phyloP scores from a whole-genome alignment of 495 filamentous ascomycete genomes.

The Ascobolus immersus region DNA sequence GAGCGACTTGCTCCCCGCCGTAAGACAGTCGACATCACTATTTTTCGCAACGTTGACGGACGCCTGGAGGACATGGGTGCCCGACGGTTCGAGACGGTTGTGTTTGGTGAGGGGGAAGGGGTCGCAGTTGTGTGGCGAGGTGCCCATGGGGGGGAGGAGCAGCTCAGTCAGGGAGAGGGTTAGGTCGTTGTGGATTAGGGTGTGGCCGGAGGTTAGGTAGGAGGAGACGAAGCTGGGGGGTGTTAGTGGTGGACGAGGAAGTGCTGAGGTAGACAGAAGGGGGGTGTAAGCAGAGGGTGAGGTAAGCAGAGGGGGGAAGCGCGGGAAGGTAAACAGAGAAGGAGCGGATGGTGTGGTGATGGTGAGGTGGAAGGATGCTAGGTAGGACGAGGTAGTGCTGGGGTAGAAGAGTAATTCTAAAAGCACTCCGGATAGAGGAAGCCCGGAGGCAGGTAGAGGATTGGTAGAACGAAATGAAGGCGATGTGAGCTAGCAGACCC shows the following conservation, averaged over 20 bases:
- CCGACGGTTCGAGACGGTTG: slow-evolving; percentile 13
- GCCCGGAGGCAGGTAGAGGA: no score
- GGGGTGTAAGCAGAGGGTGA: no score
- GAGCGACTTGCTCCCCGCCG: slow-evolving; percentile 31
- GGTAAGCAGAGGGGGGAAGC: no score
- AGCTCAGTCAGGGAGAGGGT: slow-evolving; percentile 20
- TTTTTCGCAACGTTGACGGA: slow-evolving; percentile 15
- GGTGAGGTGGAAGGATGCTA: no score
- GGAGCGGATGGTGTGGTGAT: no score
- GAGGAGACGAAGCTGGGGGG: slow-evolving; percentile 20
- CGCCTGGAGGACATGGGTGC: background rate
- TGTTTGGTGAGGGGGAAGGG: slow-evolving; percentile 18
- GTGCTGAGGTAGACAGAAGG: background rate
- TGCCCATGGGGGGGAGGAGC: slow-evolving; percentile 11
- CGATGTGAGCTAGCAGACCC: no score
- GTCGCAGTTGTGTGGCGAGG: slow-evolving; percentile 8
- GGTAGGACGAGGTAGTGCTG: no score
- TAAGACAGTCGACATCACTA: slow-evolving; percentile 22
- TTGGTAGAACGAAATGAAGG: no score
- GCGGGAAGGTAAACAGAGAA: no score
- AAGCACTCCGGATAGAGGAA: no score
- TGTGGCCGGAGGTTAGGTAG: slow-evolving; percentile 20
- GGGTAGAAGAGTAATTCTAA: no score
- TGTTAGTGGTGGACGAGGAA: slow-evolving; percentile 3
- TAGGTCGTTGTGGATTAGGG: slow-evolving; percentile 22